These are phyloP conservation scores for Tricholoma bakamatsutake DNA, from an alignment of 768 basidiomycete species.

Conservation along the genomic window DNA sequence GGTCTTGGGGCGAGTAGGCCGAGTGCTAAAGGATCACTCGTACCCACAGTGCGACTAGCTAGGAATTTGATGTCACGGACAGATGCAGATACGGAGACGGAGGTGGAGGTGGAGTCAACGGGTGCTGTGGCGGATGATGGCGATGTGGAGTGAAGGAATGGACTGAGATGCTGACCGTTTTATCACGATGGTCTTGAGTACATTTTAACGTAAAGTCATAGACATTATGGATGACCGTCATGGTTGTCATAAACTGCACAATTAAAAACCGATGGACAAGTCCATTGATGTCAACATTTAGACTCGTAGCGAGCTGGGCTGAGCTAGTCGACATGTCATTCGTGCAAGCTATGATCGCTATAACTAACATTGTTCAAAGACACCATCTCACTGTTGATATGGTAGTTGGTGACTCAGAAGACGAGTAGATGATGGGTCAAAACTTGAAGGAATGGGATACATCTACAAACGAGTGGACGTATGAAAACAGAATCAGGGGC, in stretches of 20 bases:
- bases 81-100: background rate
- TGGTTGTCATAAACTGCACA: no score
- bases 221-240: no score
- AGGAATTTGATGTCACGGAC: background rate
- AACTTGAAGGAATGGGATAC: background rate
- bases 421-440: background rate
- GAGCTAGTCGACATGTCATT: no score
- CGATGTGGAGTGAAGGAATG: constrained; percentile 18
- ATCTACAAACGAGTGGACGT: background rate
- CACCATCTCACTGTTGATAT: no score
- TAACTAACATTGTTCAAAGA: no score
- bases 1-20: constrained; percentile 44
- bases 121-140: constrained; percentile 15
- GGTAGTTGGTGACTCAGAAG: no score
- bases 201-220: no score
- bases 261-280: no score
- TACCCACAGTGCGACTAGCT: background rate
- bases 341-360: no score
- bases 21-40: constrained; percentile 18
- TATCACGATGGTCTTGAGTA: no score
- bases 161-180: background rate
- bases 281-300: no score
- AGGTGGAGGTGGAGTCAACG: constrained; percentile 9
- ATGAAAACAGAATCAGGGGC: background rate
- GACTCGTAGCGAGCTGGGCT: no score